Conservation (phyloP, 78 protist genomes). For the Capsaspora owczarzaki region DNA sequence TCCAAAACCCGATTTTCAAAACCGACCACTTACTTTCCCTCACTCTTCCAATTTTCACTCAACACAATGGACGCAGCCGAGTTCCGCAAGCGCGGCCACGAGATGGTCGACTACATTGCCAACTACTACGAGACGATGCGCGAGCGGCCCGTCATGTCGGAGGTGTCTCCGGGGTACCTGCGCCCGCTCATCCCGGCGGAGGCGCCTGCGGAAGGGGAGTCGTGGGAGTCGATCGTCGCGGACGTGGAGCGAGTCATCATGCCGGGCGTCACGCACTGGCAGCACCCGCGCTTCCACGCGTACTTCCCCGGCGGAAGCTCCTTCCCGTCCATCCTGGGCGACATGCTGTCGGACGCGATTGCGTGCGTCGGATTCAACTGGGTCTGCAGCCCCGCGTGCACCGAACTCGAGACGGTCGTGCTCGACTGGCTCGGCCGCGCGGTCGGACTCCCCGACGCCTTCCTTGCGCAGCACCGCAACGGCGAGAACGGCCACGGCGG, state of each 20-base stretch:
- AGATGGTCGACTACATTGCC: slow-evolving; percentile 27
- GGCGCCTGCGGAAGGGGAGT: background rate
- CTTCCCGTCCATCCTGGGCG: slow-evolving; percentile 38
- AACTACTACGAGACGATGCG: background rate
- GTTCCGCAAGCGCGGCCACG: slow-evolving; percentile 22
- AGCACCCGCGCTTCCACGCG: slow-evolving; percentile 40
- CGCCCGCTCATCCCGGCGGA: background rate
- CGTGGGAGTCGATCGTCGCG: background rate
- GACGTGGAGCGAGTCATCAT: slow-evolving; percentile 13
- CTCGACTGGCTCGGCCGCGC: slow-evolving; percentile 44
- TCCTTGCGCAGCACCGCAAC: background rate
- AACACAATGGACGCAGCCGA: slow-evolving; percentile 9
- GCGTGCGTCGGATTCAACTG: slow-evolving; percentile 24
- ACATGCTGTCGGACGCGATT: slow-evolving; percentile 22
- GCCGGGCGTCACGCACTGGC: slow-evolving; percentile 59
- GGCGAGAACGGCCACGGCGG: slow-evolving; percentile 31
- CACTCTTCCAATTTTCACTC: no score
- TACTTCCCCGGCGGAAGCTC: slow-evolving; percentile 41
- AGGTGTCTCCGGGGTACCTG: slow-evolving; percentile 13
- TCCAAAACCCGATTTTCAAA: no score
- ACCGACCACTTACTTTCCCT: no score
- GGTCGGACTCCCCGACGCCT: slow-evolving; percentile 11
- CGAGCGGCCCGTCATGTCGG: background rate
- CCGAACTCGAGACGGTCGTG: slow-evolving; percentile 42
- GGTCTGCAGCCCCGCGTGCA: slow-evolving; percentile 37